Percentiles rank a stretch among this genome's conserved stretches.
Evolutionary conservation across 345 rosid species (phyloP).

Genomic region (Hibiscus tridactylites): DNA sequence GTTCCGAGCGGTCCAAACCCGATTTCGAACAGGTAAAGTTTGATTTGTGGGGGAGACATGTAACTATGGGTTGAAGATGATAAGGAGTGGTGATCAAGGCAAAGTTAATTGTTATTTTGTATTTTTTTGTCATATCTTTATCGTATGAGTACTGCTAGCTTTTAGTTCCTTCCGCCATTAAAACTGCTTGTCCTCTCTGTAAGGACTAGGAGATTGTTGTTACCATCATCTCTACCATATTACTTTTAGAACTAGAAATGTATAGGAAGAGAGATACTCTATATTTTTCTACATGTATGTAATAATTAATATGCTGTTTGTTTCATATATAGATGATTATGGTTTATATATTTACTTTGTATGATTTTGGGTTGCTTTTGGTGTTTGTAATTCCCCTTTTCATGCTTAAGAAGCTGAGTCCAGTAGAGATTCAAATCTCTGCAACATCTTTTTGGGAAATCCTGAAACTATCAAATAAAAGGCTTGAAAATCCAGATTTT

Average conservation of each 20-base stretch:
- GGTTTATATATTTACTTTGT: not conserved
- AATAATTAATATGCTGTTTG: not conserved
- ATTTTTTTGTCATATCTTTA: not conserved
- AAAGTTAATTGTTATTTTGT: not conserved
- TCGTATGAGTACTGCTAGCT: not conserved
- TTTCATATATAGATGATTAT: slow-evolving; percentile 9
- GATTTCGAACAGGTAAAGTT: slow-evolving; percentile 56
- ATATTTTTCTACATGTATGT: slow-evolving; percentile 12
- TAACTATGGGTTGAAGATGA: slow-evolving; percentile 2
- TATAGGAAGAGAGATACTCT: slow-evolving; percentile 14
- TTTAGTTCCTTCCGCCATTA: slow-evolving; percentile 1
- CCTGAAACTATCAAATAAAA: not conserved
- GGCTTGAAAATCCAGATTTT: too few species aligned
- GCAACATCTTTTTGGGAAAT: too few species aligned
- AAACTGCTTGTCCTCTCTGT: slow-evolving; percentile 5
- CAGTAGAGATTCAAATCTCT: not conserved
- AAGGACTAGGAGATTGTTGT: not conserved
- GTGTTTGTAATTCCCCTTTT: too few species aligned
- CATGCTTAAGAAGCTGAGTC: too few species aligned
- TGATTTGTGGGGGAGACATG: not conserved
- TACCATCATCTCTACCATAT: slow-evolving; percentile 2
- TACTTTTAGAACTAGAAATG: slow-evolving; percentile 9
- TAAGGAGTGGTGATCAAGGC: not conserved
- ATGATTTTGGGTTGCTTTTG: too few species aligned
- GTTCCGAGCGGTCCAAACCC: slow-evolving; percentile 97